These are phyloP conservation scores for Gleditsia sinensis DNA, from an alignment of 306 rosid species.

Conservation along the genomic window DNA sequence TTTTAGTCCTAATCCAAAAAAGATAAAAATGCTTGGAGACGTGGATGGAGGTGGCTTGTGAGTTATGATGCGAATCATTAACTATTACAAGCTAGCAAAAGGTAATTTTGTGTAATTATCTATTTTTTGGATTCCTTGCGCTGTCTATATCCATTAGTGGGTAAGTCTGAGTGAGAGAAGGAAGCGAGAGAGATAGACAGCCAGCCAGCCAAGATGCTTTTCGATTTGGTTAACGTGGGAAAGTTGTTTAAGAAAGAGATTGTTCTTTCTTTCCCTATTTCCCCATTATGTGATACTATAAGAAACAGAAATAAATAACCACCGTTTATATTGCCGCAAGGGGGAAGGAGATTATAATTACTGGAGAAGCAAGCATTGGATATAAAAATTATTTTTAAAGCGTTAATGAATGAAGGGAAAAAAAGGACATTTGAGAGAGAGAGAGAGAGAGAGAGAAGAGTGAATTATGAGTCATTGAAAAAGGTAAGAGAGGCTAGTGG, in stretches of 20 bases:
- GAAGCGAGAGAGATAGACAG: constrained; percentile 31
- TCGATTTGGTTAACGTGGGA: constrained; percentile 99
- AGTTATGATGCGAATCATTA: constrained; percentile 36
- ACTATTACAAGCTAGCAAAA: constrained; percentile 43
- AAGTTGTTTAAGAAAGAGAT: constrained; percentile 87
- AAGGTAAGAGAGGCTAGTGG: constrained; percentile 61
- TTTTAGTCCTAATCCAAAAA: constrained; percentile 37
- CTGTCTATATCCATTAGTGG: constrained; percentile 76
- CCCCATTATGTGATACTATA: constrained; percentile 13
- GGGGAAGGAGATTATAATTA: neutral
- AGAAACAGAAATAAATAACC: constrained; percentile 16
- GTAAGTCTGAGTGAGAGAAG: constrained; percentile 35
- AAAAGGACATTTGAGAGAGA: constrained; percentile 4
- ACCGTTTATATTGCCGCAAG: too few species aligned
- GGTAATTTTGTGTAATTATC: constrained; percentile 60
- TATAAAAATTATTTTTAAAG: neutral
- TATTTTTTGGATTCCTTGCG: constrained; percentile 44
- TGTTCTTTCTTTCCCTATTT: constrained; percentile 60
- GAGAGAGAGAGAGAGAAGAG: constrained; percentile 18
- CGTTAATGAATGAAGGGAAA: neutral
- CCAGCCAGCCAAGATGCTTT: constrained; percentile 54
- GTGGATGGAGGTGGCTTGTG: constrained; percentile 31
- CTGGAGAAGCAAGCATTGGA: neutral
- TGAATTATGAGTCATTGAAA: constrained; percentile 52
- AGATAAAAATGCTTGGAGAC: constrained; percentile 20